Base-by-base conservation (phyloP, 805 yeast species). In the Starmerella tilneyi region DNA sequence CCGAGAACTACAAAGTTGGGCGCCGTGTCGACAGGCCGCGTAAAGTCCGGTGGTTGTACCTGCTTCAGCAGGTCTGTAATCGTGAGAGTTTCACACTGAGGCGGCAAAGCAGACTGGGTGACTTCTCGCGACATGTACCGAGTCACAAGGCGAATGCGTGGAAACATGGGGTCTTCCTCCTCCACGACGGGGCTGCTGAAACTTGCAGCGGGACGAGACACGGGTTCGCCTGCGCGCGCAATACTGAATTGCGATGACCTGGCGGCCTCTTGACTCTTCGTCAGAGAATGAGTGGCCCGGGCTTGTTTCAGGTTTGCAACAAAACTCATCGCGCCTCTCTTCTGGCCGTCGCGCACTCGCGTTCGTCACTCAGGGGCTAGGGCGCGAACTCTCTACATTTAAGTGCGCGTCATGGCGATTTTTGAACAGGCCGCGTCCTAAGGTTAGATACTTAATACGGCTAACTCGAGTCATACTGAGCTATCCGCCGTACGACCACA, bases 1-100 rank as follows among this genome's bases (percentile, higher is more conserved):
- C 94, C 96, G n/a, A 80, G 56, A 1, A 78, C 72, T n/a, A 79
- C 79, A 81, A 85, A 86, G 58, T 88, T 86, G 3, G 80, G 63
- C 17, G 11, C 21, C 55, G 79, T 79, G 17, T 43, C 23, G 2
- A 64, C 63, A 0, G 95, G 94, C 38, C 81, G 81, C 5, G 63
- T 59, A 57, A 73, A 86, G 17, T 74, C 67, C 0, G 94, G 92
- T 2, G 92, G 80, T 23, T 60, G 52, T 1, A 86, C 76, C 51
- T 78, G 76, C 26, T 51, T 48, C 38, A 29, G 38, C 27, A 46
- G 34, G 8, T 44, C 45, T 9, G 56, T 52, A 16, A 52, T 37
- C 22, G 46, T 43, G 22, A 48, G 32, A 8, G 34, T 27, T 4
- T 46, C 56, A 7, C 48, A 43, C 17, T 44, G 12, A 4, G 34